Base-by-base conservation (phyloP, 495 filamentous ascomycete species). In the Talaromyces liani region DNA sequence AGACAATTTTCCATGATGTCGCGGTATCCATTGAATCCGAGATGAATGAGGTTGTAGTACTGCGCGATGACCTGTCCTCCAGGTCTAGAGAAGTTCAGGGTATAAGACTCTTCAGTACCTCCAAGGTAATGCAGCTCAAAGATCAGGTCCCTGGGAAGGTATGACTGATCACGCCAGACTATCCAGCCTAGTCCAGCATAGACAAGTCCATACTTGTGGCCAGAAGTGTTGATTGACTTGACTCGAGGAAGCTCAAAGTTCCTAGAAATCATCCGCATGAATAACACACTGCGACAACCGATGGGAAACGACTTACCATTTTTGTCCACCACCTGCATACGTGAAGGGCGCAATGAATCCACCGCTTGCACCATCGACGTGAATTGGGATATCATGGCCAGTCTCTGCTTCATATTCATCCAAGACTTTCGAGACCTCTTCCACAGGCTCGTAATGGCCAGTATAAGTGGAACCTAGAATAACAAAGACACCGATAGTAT, bases 81-180 rank as follows among this genome's bases (percentile, higher is more conserved):
- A 0, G 89, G 89, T 1, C 88, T 81, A 2, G 86, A 88, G 73
- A 92, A 92, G 75, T 91, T 92, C 31, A 91, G 83, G 0, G 87
- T 89, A 72, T 83, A 92, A 0, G 86, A 88, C 65, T 88, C 79
- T 69, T 91, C 88, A 1, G 85, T 89, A 22, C 89, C 89, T 36
- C 88, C 88, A 3, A 91, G 81, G 64, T 92, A 92, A 68, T 89
- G 85, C 8, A 91, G 78, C 67, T 91, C 85, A 68, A 91, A 91
- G 66, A 91, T 79, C 7, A 91, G 77, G 61, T 90, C 79, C 65
- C 85, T 82, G n/a, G 89, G 87, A 22, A 92, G 82, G 65, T 77
- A 85, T 16, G 82, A 73, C 66, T 88, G 80, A 68, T 88, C 86
- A 25, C 89, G 81, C 87, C 87, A 91, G 68, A 91, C 81, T 45